A percentile compares a stretch with the other conserved stretches of the same genome.
These are phyloP conservation scores for Entoloma clypeatum DNA, from an alignment of 1,284 basidiomycete genomes.

Conservation along the genomic window DNA sequence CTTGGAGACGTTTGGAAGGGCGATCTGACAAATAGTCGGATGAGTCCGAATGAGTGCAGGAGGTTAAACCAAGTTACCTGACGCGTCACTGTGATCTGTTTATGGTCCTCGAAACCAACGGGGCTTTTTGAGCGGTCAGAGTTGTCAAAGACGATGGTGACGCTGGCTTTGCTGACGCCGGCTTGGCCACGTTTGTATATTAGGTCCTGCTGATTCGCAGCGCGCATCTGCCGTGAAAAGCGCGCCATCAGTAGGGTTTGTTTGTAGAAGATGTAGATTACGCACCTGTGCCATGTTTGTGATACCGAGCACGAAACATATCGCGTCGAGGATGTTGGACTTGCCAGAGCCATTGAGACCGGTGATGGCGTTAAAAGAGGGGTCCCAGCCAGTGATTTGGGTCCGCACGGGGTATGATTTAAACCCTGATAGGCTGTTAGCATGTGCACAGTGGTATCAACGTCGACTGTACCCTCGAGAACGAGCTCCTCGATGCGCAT, in stretches of 20 bases:
- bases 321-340: slow-evolving; percentile 97
- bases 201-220: slow-evolving; percentile 94
- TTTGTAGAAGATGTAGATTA: slow-evolving; percentile 8
- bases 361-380: slow-evolving; percentile 97
- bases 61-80: slow-evolving; percentile 59
- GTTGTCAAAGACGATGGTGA: slow-evolving; percentile 99
- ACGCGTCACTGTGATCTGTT: slow-evolving; percentile 95
- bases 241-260: slow-evolving; percentile 8
- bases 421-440: slow-evolving; percentile 56
- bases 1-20: slow-evolving; percentile 92
- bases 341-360: slow-evolving; percentile 94
- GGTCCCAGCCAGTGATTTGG: slow-evolving; percentile 91
- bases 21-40: slow-evolving; percentile 54
- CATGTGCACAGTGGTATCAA: neutral
- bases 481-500: slow-evolving; percentile 85
- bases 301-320: slow-evolving; percentile 95
- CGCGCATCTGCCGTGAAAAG: slow-evolving; percentile 70
- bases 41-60: slow-evolving; percentile 14
- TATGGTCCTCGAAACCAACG: slow-evolving; percentile 76
- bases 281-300: slow-evolving; percentile 86
- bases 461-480: slow-evolving; percentile 55
- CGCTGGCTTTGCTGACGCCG: slow-evolving; percentile 95
- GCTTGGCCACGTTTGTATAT: slow-evolving; percentile 99
- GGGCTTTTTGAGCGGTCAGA: slow-evolving; percentile 89
- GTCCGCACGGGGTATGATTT: slow-evolving; percentile 97